Conservation (phyloP, 2,329 filamentous ascomycete species). For the Ceratocystis cacaofunesta region DNA sequence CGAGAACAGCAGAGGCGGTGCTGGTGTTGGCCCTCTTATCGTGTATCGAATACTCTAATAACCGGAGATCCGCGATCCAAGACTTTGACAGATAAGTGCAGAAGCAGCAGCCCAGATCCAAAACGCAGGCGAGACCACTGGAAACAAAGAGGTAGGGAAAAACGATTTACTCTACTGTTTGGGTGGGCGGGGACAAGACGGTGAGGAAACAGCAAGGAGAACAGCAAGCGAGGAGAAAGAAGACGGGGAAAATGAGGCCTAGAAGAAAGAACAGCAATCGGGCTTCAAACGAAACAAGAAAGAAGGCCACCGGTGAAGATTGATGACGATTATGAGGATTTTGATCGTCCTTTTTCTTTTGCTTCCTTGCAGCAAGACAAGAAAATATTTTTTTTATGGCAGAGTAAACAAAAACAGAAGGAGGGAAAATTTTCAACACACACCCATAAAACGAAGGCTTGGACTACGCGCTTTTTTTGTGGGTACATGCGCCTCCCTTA, state of each 20-base stretch:
- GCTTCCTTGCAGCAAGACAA: not conserved
- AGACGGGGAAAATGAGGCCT: not conserved
- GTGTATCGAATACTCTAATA: no score
- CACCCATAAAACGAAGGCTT: not conserved
- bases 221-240: not conserved
- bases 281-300: not conserved
- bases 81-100: no score
- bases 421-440: not conserved
- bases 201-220: not conserved
- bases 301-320: not conserved
- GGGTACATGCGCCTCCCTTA: not conserved
- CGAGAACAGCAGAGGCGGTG: not conserved
- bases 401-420: not conserved
- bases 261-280: not conserved
- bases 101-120: no score
- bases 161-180: no score
- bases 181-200: no score
- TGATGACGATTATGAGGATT: not conserved
- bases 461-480: not conserved
- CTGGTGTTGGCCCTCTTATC: not conserved
- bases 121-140: no score
- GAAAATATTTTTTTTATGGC: not conserved
- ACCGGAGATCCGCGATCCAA: no score
- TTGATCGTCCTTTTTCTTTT: not conserved
- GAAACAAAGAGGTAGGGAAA: no score